These are phyloP conservation scores for Rosa rugosa DNA, from an alignment of 306 rosid species.

Conservation along the genomic window DNA sequence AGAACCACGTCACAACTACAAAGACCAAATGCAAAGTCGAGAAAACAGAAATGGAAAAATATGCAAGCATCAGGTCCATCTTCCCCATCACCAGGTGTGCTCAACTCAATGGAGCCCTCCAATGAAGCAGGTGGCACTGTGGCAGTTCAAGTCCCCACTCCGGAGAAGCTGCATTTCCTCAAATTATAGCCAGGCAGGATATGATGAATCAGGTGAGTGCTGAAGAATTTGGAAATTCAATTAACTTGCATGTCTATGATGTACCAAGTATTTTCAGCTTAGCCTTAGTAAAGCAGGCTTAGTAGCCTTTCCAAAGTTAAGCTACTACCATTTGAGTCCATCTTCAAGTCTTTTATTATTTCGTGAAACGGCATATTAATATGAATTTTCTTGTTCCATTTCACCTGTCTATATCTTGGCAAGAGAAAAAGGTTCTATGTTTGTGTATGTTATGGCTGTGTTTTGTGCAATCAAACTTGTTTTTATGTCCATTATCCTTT, in stretches of 20 bases:
- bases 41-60: slow-evolving; percentile 73
- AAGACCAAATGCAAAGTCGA: slow-evolving; percentile 61
- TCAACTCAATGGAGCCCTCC: slow-evolving; percentile 58
- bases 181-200: slow-evolving; percentile 75
- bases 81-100: slow-evolving; percentile 49
- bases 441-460: background rate
- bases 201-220: slow-evolving; percentile 72
- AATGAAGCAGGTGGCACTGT: slow-evolving; percentile 50
- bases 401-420: background rate
- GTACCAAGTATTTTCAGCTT: background rate
- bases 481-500: background rate
- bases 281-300: background rate
- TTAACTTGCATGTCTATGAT: background rate
- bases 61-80: slow-evolving; percentile 61
- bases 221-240: background rate
- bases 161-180: slow-evolving; percentile 56
- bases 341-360: background rate
- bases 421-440: background rate
- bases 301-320: background rate
- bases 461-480: background rate
- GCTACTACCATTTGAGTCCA: background rate
- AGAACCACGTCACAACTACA: slow-evolving; percentile 28
- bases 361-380: background rate
- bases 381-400: too few relatives aligned
- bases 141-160: slow-evolving; percentile 45